These are phyloP conservation scores for Fraxinus platypoda DNA, from an alignment of 305 asterid species.

Conservation along the genomic window DNA sequence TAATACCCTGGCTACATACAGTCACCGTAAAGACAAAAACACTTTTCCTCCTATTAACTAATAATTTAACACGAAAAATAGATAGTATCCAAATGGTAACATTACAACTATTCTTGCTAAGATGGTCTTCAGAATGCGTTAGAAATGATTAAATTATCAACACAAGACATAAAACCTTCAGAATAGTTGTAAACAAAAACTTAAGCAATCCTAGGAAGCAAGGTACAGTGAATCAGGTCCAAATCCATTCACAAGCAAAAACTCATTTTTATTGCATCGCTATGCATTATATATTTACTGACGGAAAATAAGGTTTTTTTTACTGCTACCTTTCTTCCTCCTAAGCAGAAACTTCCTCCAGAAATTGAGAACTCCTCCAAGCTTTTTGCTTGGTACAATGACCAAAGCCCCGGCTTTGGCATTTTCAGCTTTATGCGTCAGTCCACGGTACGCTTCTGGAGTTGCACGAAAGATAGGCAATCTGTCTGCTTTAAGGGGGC, in stretches of 20 bases:
- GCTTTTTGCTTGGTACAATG: slow-evolving; percentile 49
- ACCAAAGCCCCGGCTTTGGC: slow-evolving; percentile 46
- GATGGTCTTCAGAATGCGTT: background rate
- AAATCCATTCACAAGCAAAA: slow-evolving; percentile 22
- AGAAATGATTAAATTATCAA: background rate
- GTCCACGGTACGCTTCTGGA: slow-evolving; percentile 22
- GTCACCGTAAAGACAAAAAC: background rate
- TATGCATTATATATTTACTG: slow-evolving; percentile 27
- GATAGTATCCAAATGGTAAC: background rate
- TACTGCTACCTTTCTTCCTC: slow-evolving; percentile 48
- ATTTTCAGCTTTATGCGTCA: slow-evolving; percentile 15
- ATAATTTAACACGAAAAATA: background rate
- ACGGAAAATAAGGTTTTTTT: slow-evolving; percentile 38
- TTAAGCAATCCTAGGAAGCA: background rate
- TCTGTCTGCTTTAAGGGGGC: slow-evolving; percentile 18
- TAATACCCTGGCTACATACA: too few species aligned
- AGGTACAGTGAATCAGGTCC: background rate
- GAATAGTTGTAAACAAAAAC: background rate
- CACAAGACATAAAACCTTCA: background rate
- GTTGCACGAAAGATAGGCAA: slow-evolving; percentile 8
- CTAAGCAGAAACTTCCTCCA: slow-evolving; percentile 64
- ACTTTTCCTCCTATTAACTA: background rate
- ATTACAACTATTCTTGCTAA: background rate
- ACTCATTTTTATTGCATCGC: slow-evolving; percentile 18
- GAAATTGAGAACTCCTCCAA: slow-evolving; percentile 51